Conservation (phyloP, 306 rosid species). For the Urtica urens region DNA sequence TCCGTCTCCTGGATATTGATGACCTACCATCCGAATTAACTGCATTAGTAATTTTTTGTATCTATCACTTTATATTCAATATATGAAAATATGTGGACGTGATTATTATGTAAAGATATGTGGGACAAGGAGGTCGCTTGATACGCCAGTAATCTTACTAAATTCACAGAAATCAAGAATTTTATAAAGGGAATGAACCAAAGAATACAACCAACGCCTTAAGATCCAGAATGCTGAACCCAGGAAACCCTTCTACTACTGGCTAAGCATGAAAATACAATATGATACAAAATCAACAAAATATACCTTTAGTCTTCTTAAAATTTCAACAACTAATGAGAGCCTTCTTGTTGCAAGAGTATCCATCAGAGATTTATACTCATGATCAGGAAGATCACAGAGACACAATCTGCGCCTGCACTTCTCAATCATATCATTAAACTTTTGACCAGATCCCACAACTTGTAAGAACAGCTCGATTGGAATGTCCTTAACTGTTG, state of each 20-base stretch:
- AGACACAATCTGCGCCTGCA: constrained; percentile 73
- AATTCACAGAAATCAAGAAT: too few species aligned
- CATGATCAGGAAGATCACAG: constrained; percentile 56
- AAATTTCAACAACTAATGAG: constrained; percentile 67
- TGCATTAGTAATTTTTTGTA: constrained; percentile 39
- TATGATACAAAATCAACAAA: too few species aligned
- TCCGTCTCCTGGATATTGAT: constrained; percentile 35
- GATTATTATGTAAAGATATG: too few species aligned
- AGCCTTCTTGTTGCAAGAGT: constrained; percentile 74
- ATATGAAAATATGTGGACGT: too few species aligned
- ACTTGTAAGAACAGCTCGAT: constrained; percentile 87
- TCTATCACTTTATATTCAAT: too few species aligned
- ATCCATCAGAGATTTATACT: constrained; percentile 67
- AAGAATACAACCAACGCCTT: too few species aligned
- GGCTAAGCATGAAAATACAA: too few species aligned
- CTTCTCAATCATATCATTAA: constrained; percentile 67
- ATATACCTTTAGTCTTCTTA: constrained; percentile 85
- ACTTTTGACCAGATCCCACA: constrained; percentile 57
- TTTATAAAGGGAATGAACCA: too few species aligned
- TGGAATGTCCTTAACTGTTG: constrained; percentile 60
- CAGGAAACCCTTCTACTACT: too few species aligned
- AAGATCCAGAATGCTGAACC: too few species aligned
- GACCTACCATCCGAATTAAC: constrained; percentile 60
- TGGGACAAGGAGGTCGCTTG: too few species aligned
- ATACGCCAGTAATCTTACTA: too few species aligned